Evolutionary conservation across 768 basidiomycete genomes (phyloP), one percentile per base, ranked within the genome.

Genomic region (Boletus vermiculosoides): DNA sequence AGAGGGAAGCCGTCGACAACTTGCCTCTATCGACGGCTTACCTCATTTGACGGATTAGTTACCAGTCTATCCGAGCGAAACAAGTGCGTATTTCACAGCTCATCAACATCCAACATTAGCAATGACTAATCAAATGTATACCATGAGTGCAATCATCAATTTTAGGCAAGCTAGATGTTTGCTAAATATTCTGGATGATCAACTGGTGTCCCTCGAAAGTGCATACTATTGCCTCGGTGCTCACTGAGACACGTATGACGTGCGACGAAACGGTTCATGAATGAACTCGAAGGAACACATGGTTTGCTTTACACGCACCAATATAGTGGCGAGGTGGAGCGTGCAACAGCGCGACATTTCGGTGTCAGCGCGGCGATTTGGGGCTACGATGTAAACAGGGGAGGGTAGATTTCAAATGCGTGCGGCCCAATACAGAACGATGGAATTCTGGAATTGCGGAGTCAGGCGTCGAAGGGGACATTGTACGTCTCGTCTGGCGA

Each of bases 341-440:
- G 22, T n/a, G 7, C 16, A 25, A 34, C 25, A 23, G 33, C 11
- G 40, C 22, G 34, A 30, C 13, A 12, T 36, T 44, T 36, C 9
- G 13, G 16, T 47, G 12, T 10, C 36, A 28, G 36, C 46, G 23
- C 60, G 60, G 58, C 41, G 20, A 45, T 40, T 54, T 58, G 40
- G n/a, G 30, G 50, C 33, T 20, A 25, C 6, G 25, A 42, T 18
- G 50, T 31, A 44, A 39, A 23, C 5, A 10, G 39, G 10, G 25
- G 8, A 37, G 18, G 5, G n/a, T 48, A 10, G 12, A 55, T 45
- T 36, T 47, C 28, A 54, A 44, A 59, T 31, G 23, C 25, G 1
- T 18, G 20, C 11, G 12, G 34, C 5, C 46, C 30, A 42, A 36
- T 30, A 2, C 20, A 50, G 16, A 30, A 33, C 6, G 22, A 34